These are phyloP conservation scores for Fusarium algeriense DNA, from an alignment of 2,329 filamentous ascomycete species.

Conservation along the genomic window DNA sequence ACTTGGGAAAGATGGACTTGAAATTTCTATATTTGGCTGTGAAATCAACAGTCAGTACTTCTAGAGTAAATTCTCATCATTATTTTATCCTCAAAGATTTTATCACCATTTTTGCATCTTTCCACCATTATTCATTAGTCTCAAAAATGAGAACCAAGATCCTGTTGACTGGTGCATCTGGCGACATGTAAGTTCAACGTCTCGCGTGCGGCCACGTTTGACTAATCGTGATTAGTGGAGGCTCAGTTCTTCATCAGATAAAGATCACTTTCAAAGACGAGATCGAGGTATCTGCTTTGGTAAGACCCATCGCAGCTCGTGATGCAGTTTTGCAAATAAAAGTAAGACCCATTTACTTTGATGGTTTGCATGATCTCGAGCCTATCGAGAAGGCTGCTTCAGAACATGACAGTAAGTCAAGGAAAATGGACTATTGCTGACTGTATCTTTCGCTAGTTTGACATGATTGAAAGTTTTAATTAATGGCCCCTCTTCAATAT, in stretches of 20 bases:
- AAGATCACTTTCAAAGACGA: neutral
- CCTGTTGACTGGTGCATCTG: neutral
- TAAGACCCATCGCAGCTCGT: neutral
- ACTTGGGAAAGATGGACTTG: neutral
- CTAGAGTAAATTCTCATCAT: neutral
- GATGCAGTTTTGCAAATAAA: neutral
- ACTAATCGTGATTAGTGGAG: neutral
- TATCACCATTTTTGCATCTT: no score
- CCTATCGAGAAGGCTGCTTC: neutral
- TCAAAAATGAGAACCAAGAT: neutral
- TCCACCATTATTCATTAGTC: no score
- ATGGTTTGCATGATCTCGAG: neutral
- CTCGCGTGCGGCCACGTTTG: no score
- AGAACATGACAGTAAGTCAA: neutral
- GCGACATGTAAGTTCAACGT: neutral
- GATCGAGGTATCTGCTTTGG: neutral
- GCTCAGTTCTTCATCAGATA: neutral
- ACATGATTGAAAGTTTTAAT: neutral
- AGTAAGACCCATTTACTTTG: neutral
- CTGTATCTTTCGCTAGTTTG: no score
- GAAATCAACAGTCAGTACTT: neutral
- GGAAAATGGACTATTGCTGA: no score
- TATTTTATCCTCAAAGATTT: neutral
- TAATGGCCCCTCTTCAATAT: neutral
- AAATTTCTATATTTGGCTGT: neutral